A percentile compares a stretch with the other conserved stretches of the same genome.
Evolutionary conservation across 2,329 filamentous ascomycete genomes (phyloP).

Genomic region (Passalora sequoiae): DNA sequence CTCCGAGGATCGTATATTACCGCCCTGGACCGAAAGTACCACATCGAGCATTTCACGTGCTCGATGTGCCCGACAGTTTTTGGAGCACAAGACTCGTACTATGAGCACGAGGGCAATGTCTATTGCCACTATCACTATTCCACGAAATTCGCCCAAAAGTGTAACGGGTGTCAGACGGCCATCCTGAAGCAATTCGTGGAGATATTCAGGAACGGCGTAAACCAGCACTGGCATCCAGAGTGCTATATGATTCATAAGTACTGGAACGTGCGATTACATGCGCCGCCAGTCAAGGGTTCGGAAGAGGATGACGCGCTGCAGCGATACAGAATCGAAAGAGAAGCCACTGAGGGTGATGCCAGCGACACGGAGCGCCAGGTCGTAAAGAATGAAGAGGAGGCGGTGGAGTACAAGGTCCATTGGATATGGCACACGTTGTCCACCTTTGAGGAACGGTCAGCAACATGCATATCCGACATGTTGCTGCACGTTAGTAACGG

Average conservation of each 20-base stretch:
- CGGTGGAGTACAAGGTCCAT: conserved; percentile 96
- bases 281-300: conserved; percentile 36
- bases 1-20: conserved; percentile 97
- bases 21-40: conserved; percentile 94
- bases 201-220: conserved; percentile 94
- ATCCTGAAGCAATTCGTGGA: conserved; percentile 99
- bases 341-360: conserved; percentile 48
- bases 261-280: conserved; percentile 84
- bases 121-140: conserved; percentile 99
- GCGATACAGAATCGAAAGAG: conserved; percentile 28
- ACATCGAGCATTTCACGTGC: conserved; percentile 98
- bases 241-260: conserved; percentile 99
- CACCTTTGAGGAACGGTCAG: conserved; percentile 94
- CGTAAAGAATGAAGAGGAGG: conserved; percentile 81
- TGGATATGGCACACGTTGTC: conserved; percentile 97
- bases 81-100: conserved; percentile 96
- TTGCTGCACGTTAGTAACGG: conserved; percentile 97
- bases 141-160: conserved; percentile 91
- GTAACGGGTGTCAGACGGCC: conserved; percentile 92
- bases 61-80: conserved; percentile 97
- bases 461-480: conserved; percentile 98
- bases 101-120: conserved; percentile 92
- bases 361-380: conserved; percentile 64
- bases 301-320: conserved; percentile 29
- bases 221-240: conserved; percentile 98